Evolutionary conservation across 495 filamentous ascomycete species (phyloP).

Genomic region (Jackrogersella multiformis): DNA sequence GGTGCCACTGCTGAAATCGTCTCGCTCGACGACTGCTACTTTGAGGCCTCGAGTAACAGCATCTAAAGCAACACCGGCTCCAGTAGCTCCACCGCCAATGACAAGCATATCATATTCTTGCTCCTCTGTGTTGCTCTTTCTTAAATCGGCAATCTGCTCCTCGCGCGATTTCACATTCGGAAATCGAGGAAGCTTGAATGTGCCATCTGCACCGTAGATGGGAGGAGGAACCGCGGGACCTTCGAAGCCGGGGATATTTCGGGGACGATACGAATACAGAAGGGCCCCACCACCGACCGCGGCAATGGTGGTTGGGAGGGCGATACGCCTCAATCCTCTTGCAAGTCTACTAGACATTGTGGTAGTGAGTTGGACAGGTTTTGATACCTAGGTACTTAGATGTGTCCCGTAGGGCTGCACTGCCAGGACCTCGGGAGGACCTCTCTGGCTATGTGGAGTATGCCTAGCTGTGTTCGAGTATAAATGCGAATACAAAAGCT

Average conservation of each 20-base stretch:
- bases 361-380: conserved; percentile 3
- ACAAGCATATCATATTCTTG: conserved; percentile 85
- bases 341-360: conserved; percentile 45
- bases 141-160: conserved; percentile 70
- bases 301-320: conserved; percentile 50
- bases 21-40: conserved; percentile 92
- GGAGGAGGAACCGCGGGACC: conserved; percentile 82
- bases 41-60: conserved; percentile 91
- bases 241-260: conserved; percentile 85
- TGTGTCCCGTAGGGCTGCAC: conserved; percentile 8
- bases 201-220: conserved; percentile 78
- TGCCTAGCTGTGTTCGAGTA: conserved; percentile 16
- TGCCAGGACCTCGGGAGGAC: background rate
- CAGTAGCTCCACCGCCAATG: conserved; percentile 93
- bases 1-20: conserved; percentile 93
- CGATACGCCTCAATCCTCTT: conserved; percentile 50
- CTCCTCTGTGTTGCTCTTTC: conserved; percentile 53
- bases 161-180: conserved; percentile 76
- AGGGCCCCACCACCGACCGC: conserved; percentile 64
- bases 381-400: background rate
- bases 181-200: conserved; percentile 82
- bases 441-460: conserved; percentile 1
- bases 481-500: conserved; percentile 13
- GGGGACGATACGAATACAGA: conserved; percentile 82
- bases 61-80: conserved; percentile 91